Evolutionary conservation across 225 moss, liverwort and hornwort genomes (phyloP).

Genomic region (Anthoceros angustus): DNA sequence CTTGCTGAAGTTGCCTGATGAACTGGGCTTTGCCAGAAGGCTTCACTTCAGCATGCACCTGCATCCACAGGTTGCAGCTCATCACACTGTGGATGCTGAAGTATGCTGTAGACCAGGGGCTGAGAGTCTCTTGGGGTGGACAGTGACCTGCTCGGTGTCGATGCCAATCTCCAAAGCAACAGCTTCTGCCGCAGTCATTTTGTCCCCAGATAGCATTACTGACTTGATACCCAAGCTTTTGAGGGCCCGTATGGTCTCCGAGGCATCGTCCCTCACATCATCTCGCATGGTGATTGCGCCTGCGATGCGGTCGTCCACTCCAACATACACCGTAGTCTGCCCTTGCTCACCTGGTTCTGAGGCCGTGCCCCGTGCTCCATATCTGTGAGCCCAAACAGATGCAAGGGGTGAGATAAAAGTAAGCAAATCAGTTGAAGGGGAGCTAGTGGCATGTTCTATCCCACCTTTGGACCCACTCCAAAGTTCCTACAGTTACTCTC

Average conservation of each 20-base stretch:
- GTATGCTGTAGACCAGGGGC: background rate
- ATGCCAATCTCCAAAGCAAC: conserved; percentile 77
- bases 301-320: conserved; percentile 55
- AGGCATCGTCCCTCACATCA: conserved; percentile 72
- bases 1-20: conserved; percentile 42
- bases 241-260: conserved; percentile 46
- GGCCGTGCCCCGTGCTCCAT: conserved; percentile 40
- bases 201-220: conserved; percentile 80
- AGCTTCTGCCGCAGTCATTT: conserved; percentile 78
- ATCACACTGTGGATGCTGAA: too few species aligned
- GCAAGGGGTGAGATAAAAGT: background rate
- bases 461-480: conserved; percentile 86
- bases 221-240: conserved; percentile 65
- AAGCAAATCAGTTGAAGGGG: background rate
- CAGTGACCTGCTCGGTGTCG: conserved; percentile 15
- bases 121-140: background rate
- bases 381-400: conserved; percentile 19
- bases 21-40: conserved; percentile 79
- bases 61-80: background rate
- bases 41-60: conserved; percentile 79
- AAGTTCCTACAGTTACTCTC: conserved; percentile 69
- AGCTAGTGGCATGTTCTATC: background rate
- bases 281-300: conserved; percentile 85
- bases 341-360: conserved; percentile 47
- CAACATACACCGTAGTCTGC: conserved; percentile 65